Evolutionary conservation across 768 basidiomycete genomes (phyloP), one percentile per base, ranked within the genome.

Genomic region (Coprinopsis strossmayeri): DNA sequence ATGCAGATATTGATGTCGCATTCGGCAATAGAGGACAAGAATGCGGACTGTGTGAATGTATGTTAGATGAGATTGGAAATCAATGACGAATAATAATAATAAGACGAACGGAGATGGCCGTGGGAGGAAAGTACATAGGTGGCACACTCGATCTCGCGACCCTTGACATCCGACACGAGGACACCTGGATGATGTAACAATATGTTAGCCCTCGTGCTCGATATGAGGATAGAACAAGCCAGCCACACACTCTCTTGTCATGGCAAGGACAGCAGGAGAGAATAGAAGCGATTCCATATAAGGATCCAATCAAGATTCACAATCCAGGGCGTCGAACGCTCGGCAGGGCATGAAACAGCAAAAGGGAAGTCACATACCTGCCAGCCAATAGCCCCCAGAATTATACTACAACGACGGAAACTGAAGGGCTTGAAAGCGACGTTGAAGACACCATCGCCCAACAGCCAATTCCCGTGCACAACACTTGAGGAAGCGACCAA

Each of bases 1-100:
- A 97, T 85, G 73, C 98, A 96, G 67, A 97, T 95, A 65, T 99
- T 83, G 44, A 98, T 89, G 62, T 99, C 95, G 49, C 93, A 88
- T 57, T 93, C 88, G 12, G 93, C 91, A 60, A 98, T 81, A 23
- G 95, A 96, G 73, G 91, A 85, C 23, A 98, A 78, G 73, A 96
- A 91, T 2, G 94, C 97, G 0, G 95, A 96, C 91, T 94, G 46
- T 24, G 23, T 26, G 11, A n/a, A n/a, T n/a, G n/a, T n/a, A n/a
- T n/a, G n/a, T n/a, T n/a, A n/a, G n/a, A n/a, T n/a, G 41, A 25
- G 41, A 27, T 38, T 25, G 39, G 34, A 27, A 21, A 49, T 13
- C 48, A 34, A 41, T 13, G 43, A 43, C 13, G 46, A 23, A 45
- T 34, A 42, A 5, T 3, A 41, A 25, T 39, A 48, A 37, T 41